A percentile compares a stretch with the other conserved stretches of the same genome.
Conservation (phyloP, 345 rosid genomes). For the Hibiscus syriacus region DNA sequence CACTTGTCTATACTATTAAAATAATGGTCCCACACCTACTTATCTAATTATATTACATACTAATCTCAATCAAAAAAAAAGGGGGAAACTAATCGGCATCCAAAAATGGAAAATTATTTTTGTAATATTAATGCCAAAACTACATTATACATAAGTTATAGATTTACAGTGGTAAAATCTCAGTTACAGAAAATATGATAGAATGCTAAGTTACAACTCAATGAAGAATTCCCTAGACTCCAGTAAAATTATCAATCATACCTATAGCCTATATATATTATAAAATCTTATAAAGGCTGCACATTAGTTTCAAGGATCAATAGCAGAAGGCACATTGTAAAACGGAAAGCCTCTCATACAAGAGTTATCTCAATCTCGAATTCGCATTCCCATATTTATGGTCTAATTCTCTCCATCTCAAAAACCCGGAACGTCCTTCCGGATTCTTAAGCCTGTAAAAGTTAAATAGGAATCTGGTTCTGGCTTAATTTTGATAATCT, state of each 20-base stretch:
- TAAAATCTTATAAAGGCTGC: conserved; percentile 2
- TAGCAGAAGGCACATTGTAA: neutral
- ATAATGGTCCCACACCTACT: too few relatives aligned
- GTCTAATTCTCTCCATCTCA: neutral
- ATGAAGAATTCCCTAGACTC: conserved; percentile 12
- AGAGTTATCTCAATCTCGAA: conserved; percentile 2
- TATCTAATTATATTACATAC: too few relatives aligned
- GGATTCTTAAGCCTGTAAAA: neutral
- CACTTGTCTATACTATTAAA: too few relatives aligned
- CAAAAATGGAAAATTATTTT: neutral
- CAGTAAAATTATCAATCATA: neutral
- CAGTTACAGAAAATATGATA: neutral
- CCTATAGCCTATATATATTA: conserved; percentile 5
- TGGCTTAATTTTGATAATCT: neutral
- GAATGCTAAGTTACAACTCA: conserved; percentile 12
- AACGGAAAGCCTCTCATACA: neutral
- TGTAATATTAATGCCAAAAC: neutral
- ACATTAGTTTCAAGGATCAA: neutral
- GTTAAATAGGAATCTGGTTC: neutral
- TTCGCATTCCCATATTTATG: neutral
- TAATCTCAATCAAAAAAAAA: too few relatives aligned
- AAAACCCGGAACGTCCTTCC: neutral
- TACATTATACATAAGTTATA: conserved; percentile 17
- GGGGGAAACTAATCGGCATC: too few relatives aligned
- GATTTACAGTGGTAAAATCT: conserved; percentile 18